Evolutionary conservation across 2,329 filamentous ascomycete genomes (phyloP), one percentile per base, ranked within the genome.

Genomic region (Colletotrichum gloeosporioides): DNA sequence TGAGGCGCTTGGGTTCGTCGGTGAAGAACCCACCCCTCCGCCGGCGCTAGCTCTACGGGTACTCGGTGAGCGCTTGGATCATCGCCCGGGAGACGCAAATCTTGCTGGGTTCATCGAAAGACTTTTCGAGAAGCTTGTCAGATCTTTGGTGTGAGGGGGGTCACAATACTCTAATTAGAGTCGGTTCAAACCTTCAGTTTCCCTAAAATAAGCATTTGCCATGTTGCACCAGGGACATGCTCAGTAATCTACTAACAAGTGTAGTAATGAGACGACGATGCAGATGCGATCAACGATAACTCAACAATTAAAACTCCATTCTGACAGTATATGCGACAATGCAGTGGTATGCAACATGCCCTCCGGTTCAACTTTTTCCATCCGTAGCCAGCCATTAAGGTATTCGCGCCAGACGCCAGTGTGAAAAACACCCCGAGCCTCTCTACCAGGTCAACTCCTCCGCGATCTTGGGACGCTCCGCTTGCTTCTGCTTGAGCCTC

Each of bases 361-460:
- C 29, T 36, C 75, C 36, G 39, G 36, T 62, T 75, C 36, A 53
- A 36, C 67, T 55, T 75, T 75, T 72, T 71, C 73, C 39, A 69
- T 61, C 70, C 73, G 64, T 69, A 73, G 55, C 65, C 73, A 76
- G 73, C 73, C 73, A 64, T 76, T 32, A 76, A 76, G 73, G 69
- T 76, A 73, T 65, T 39, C 64, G 49, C 73, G 73, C 73, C 73
- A 76, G 70, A 76, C 73, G 73, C 73, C 73, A 67, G 29, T 62
- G 57, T 63, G 13, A 31, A 64, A 67, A 65, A 73, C 57, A 63
- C 73, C 55, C 44, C 70, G 62, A 68, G 64, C 64, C 69, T 66
- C 68, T 82, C 65, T 82, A 87, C 85, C 86, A 87, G n/a, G 82
- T 81, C 73, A 87, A 79, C 75, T 87, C 84, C 82, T 87, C 85